Evolutionary conservation across 345 rosid genomes (phyloP).

Genomic region (Excoecaria cochinchinensis): DNA sequence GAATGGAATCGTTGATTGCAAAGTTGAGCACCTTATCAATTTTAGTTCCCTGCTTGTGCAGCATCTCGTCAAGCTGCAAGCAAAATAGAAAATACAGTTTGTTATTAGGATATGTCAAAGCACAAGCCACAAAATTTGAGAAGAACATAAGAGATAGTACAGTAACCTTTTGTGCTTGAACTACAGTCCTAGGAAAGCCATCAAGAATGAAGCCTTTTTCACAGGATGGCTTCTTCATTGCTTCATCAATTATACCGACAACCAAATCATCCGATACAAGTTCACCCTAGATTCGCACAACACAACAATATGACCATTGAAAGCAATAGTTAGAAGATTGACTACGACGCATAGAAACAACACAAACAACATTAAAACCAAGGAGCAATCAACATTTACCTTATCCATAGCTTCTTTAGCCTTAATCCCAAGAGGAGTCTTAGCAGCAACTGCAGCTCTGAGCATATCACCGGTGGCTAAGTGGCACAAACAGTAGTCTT

Average conservation of each 20-base stretch:
- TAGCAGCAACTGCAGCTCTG: slow-evolving; percentile 92
- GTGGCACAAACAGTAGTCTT: slow-evolving; percentile 93
- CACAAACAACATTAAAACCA: background rate
- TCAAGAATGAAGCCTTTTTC: slow-evolving; percentile 94
- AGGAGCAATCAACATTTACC: slow-evolving; percentile 36
- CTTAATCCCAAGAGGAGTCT: slow-evolving; percentile 91
- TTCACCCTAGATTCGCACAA: slow-evolving; percentile 55
- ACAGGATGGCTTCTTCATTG: slow-evolving; percentile 87
- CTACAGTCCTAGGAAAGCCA: slow-evolving; percentile 89
- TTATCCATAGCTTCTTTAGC: slow-evolving; percentile 98
- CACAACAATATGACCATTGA: background rate
- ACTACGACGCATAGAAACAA: background rate
- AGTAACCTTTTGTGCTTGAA: slow-evolving; percentile 82
- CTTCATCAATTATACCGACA: slow-evolving; percentile 93
- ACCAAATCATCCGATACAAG: slow-evolving; percentile 96
- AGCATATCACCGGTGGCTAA: slow-evolving; percentile 99
- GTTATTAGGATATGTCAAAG: background rate
- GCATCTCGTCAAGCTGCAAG: slow-evolving; percentile 91
- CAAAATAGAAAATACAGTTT: background rate
- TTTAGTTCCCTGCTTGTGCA: slow-evolving; percentile 66
- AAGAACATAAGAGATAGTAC: background rate
- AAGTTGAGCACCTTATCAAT: slow-evolving; percentile 83
- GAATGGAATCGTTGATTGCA: slow-evolving; percentile 76
- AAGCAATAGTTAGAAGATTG: background rate
- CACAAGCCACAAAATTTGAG: background rate